phyloP scores from a whole-genome alignment of 345 rosid genomes.

The Anastatica hierochuntica region DNA sequence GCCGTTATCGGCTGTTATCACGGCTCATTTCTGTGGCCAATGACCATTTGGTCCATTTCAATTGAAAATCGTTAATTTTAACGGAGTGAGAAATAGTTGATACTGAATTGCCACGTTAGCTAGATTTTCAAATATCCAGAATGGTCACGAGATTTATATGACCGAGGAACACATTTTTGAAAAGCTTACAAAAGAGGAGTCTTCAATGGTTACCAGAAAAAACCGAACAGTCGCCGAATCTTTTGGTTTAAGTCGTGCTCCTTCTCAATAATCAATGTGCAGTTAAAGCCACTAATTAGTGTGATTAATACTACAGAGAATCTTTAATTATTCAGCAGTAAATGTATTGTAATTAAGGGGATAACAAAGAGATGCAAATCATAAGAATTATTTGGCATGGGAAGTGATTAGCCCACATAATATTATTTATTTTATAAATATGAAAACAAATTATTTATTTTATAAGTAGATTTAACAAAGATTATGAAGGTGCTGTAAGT shows the following conservation, averaged over 20 bases:
- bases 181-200: neutral
- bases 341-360: neutral
- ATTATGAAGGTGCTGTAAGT: neutral
- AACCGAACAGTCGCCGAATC: constrained; percentile 12
- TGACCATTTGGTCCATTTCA: too few relatives aligned
- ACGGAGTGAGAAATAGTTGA: too few relatives aligned
- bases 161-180: neutral
- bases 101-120: constrained; percentile 14
- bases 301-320: too few relatives aligned
- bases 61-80: neutral
- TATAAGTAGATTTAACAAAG: too few relatives aligned
- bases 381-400: too few relatives aligned
- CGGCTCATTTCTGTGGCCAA: neutral
- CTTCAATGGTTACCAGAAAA: constrained; percentile 21
- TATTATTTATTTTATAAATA: too few relatives aligned
- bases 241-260: neutral
- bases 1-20: constrained; percentile 13
- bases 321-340: neutral
- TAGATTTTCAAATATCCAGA: constrained; percentile 16
- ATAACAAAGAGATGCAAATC: too few relatives aligned
- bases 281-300: neutral
- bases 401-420: too few relatives aligned
- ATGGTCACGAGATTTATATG: constrained; percentile 30
- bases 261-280: neutral
- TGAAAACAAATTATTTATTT: too few relatives aligned